Base-by-base conservation (phyloP, 2,329 filamentous ascomycete species). In the Claviceps sp. region DNA sequence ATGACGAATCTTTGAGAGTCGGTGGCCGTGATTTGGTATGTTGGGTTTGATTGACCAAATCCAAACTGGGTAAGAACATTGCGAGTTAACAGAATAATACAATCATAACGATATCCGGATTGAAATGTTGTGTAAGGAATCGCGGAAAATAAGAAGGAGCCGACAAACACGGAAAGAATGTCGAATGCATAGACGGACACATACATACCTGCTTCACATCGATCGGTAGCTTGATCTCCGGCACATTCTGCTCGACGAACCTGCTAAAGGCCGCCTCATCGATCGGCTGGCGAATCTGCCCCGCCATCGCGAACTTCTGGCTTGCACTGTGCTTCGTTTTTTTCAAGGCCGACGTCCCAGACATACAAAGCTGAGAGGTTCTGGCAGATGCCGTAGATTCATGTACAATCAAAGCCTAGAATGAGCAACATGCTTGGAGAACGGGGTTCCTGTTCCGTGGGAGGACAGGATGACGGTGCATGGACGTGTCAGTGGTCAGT, bases 21-120 rank as follows among this genome's bases (percentile, higher is more conserved):
- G 58, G 81, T 75, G 50, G 82, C 82, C 16, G 83, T 95, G 63
- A 97, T 76, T 63, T 91, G 88, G 71, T 97, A 98, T 2, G 93
- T 98, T 45, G 93, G 93, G 66, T 97, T 98, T 54, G 89, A 95
- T 71, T 97, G 93, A 54, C 93, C 93, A 67, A 94, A 97, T 61
- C 90, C 89, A 66, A 97, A 98, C 87, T 97, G 62, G 22, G 22
- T 6, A 2, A 24, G 22, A 11, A 20, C 3, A 34, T 34, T 34
- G 30, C 9, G 9, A 34, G 30, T 34, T 34, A 11, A 11, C 3
- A 34, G 30, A 34, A 11, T 11, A 11, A 30, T 34, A 34, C 9
- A 34, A 34, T 34, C 9, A 11, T 34, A 11, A 34, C 30, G 9
- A 34, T 34, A 11, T 3, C 30, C 30, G 30, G 30, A 34, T 34